Base-by-base conservation (phyloP, 495 filamentous ascomycete species). In the Aspergillus heteromorphus region DNA sequence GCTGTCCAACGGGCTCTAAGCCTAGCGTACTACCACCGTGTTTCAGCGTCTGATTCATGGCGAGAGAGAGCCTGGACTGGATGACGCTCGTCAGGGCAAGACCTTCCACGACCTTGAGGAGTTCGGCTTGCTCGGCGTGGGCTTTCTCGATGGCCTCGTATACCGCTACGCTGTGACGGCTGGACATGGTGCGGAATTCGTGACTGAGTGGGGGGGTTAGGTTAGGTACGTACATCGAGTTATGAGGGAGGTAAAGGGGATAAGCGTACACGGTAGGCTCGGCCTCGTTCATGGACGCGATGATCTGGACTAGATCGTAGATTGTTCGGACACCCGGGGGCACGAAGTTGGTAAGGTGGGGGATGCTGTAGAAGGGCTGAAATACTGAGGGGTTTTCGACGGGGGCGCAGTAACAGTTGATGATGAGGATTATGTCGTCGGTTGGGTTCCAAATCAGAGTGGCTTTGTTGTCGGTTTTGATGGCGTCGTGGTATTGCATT, bases 91-190 rank as follows among this genome's bases (percentile, higher is more conserved):
- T 54, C n/a, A 54, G 20, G 17, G 16, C 21, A 11, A 54, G 4
- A 7, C 31, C 41, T 23, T 54, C 29, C 16, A 54, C 13, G 13
- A 38, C 51, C 13, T 40, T 25, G 13, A 54, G 43, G 6, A 30
- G 14, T 6, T 21, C 19, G 19, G 23, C 43, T 27, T 55, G 53
- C 14, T 49, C 45, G 2, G 19, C 21, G 20, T 40, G 53, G 16
- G 53, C 53, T 19, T 49, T 23, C 31, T 55, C 63, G 16, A 71
- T 61, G 0, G 77, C 68, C 57, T 65, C 71, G 57, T 73, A 76
- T 6, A 70, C 65, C 57, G 75, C 66, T 7, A 31, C 5, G 9
- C 76, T 72, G 11, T 70, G 64, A 0, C 77, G 76, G 50, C 61
- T 64, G 0, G 74, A 70, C 45, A 55, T 55, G 25, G 53, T 49